Conservation (phyloP, 2,329 filamentous ascomycete species). For the Fusarium verticillioides region DNA sequence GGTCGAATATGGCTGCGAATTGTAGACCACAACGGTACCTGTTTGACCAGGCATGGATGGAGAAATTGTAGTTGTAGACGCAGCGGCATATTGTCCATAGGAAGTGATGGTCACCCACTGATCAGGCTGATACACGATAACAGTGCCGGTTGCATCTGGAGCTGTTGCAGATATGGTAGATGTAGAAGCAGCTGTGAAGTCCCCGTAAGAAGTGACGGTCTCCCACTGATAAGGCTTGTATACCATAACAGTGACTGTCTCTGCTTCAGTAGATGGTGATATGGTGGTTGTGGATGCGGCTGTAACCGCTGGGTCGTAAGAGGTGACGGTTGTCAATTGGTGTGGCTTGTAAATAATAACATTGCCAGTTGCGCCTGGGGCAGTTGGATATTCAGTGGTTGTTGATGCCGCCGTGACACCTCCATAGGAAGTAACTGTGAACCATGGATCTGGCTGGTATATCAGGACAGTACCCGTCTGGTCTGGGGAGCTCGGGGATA, state of each 20-base stretch:
- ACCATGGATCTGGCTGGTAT: not conserved
- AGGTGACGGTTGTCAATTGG: not conserved
- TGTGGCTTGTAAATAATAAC: not conserved
- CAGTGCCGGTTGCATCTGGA: not conserved
- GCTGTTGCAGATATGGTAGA: not conserved
- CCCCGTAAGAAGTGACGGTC: not conserved
- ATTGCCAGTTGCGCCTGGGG: not conserved
- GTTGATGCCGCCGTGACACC: not conserved
- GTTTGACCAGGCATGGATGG: not conserved
- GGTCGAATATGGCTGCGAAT: not conserved
- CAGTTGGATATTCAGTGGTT: rapidly evolving
- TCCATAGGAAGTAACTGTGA: not conserved
- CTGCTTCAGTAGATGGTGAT: not conserved
- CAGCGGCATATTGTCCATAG: not conserved
- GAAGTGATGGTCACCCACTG: not conserved
- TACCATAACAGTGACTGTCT: not conserved
- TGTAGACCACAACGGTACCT: not conserved
- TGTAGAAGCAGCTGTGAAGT: not conserved
- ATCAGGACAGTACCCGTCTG: not conserved
- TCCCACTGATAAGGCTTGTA: not conserved
- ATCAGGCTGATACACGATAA: not conserved
- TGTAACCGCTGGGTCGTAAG: not conserved
- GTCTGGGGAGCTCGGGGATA: not conserved
- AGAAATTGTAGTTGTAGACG: no score
- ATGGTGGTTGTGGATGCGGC: not conserved